Percentiles rank a stretch among this genome's conserved stretches.
Evolutionary conservation across 176 grass and related monocot species (phyloP).

Genomic region (Carex scoparia): DNA sequence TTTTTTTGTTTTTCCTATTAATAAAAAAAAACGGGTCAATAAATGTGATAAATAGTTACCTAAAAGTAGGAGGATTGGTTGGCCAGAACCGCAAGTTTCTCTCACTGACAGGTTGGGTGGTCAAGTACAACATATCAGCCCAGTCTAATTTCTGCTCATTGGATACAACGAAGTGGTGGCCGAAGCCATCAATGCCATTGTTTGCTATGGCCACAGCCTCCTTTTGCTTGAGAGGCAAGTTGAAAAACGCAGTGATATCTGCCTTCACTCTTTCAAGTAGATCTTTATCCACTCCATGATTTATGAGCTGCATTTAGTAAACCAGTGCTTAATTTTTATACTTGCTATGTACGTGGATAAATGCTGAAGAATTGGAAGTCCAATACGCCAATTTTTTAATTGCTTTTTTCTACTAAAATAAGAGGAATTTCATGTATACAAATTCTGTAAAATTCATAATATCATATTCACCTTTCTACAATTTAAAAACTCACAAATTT

Average conservation of each 20-base stretch:
- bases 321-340: background rate
- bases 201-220: background rate
- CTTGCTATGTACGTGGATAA: background rate
- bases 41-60: slow-evolving; percentile 9
- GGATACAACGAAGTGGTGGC: slow-evolving; percentile 10
- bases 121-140: slow-evolving; percentile 28
- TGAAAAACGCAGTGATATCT: slow-evolving; percentile 22
- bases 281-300: slow-evolving; percentile 30
- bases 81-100: slow-evolving; percentile 28
- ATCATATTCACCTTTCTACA: too few species aligned
- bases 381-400: too few species aligned
- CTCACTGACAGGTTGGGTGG: slow-evolving; percentile 14
- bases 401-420: too few species aligned
- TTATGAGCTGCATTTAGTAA: slow-evolving; percentile 25
- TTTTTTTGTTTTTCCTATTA: too few species aligned
- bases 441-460: too few species aligned
- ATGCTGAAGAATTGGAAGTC: too few species aligned
- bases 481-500: too few species aligned
- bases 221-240: slow-evolving; percentile 20
- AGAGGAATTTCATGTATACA: too few species aligned
- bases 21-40: background rate
- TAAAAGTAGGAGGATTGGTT: slow-evolving; percentile 18
- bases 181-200: slow-evolving; percentile 2
- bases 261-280: slow-evolving; percentile 16
- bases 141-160: slow-evolving; percentile 26